Conservation (phyloP, 139 green algal genomes). For the Volvox reticuliferus region DNA sequence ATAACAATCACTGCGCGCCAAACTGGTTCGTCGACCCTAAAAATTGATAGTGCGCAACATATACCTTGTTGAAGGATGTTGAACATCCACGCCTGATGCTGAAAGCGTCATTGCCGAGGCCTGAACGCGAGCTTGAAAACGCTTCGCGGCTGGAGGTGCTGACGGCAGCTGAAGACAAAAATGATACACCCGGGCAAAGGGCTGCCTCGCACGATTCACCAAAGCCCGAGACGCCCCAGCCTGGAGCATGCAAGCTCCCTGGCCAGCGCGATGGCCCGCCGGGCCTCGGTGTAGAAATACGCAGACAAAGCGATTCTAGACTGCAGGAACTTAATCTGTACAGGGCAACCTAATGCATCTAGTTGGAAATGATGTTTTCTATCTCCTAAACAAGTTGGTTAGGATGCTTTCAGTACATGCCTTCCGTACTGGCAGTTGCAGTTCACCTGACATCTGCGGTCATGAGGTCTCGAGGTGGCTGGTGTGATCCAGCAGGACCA, state of each 20-base stretch:
- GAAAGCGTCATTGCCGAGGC: constrained; percentile 15
- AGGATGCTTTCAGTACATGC: too few species aligned
- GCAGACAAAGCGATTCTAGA: too few species aligned
- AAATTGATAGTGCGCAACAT: background rate
- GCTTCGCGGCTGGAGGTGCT: background rate
- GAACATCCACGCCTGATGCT: background rate
- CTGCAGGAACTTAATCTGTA: too few species aligned
- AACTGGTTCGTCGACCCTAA: background rate
- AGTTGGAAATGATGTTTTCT: too few species aligned
- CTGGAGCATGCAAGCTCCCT: constrained; percentile 9
- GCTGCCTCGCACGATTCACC: background rate
- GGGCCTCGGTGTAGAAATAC: background rate
- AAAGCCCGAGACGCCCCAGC: constrained; percentile 10
- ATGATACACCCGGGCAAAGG: background rate
- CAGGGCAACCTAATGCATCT: too few species aligned
- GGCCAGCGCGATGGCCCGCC: background rate
- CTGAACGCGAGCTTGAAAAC: background rate
- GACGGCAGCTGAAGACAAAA: background rate
- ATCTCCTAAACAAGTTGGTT: too few species aligned
- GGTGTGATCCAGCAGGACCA: too few species aligned
- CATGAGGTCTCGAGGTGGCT: too few species aligned
- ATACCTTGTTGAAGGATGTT: background rate
- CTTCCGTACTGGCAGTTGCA: too few species aligned
- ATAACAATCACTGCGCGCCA: background rate
- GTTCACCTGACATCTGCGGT: too few species aligned